These are phyloP conservation scores for Wickerhamomyces bovis DNA, from an alignment of 805 yeast species.

Conservation along the genomic window DNA sequence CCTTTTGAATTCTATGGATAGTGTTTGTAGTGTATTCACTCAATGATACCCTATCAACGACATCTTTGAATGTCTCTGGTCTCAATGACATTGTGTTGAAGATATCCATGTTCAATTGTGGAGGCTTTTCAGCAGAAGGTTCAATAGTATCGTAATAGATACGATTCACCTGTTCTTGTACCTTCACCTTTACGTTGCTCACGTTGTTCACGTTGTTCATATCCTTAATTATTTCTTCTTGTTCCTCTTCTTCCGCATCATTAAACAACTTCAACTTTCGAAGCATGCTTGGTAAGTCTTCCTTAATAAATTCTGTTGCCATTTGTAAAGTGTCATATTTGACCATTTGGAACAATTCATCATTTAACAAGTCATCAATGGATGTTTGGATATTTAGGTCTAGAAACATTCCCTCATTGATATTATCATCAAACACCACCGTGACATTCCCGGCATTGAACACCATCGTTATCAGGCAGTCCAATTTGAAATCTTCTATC, in stretches of 20 bases:
- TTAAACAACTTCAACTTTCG: not conserved
- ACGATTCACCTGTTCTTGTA: not conserved
- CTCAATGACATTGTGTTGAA: conserved; percentile 18
- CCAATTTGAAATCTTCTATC: conserved; percentile 13
- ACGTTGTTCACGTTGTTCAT: too few relatives aligned
- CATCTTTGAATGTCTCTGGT: conserved; percentile 13
- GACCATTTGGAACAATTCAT: conserved; percentile 16
- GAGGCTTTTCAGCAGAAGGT: not conserved
- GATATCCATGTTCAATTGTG: not conserved
- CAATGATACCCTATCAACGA: conserved; percentile 14
- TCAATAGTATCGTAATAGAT: not conserved
- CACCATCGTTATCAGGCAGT: conserved; percentile 19
- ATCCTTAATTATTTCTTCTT: not conserved
- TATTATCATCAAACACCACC: conserved; percentile 14
- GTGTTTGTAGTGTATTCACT: not conserved
- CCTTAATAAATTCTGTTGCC: conserved; percentile 15
- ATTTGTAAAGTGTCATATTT: conserved; percentile 17
- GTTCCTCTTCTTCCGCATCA: not conserved
- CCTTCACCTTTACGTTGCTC: not conserved
- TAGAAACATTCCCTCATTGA: conserved; percentile 19
- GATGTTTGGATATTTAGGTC: conserved; percentile 21
- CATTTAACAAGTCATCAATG: conserved; percentile 23
- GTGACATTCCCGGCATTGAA: conserved; percentile 15
- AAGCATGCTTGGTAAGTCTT: conserved; percentile 20
- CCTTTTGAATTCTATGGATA: not conserved